Base-by-base conservation (phyloP, 2,329 filamentous ascomycete species). In the Herpotrichia juniperi region DNA sequence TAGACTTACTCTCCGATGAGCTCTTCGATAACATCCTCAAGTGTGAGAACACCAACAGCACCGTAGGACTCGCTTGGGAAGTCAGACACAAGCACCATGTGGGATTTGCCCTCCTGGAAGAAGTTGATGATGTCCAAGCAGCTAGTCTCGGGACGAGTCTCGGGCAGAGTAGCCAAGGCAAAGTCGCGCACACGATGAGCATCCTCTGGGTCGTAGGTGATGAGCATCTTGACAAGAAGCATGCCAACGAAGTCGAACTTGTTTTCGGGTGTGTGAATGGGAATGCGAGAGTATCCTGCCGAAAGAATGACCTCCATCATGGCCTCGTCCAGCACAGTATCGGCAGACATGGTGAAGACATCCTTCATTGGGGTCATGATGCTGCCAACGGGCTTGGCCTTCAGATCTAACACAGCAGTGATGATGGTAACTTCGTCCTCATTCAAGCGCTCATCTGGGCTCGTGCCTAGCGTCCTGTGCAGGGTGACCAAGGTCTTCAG, bases 361-460 rank as follows among this genome's bases (percentile, higher is more conserved):
- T 99, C 93, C 40, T 91, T 87, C 90, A 99, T 97, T 1, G 94
- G 94, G 0, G 96, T 99, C 94, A 99, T 99, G 69, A 99, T 96
- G 68, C 86, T 89, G 39, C 91, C 91, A 6, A 99, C 93, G 0
- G 93, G 83, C 78, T 99, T 99, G 62, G 94, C 93, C 78, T 97
- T 99, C 60, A 99, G 81, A 70, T 99, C 94, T 51, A 99, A 79
- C 12, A 97, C 94, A 31, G 94, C 93, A 61, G 91, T 96, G 74
- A 99, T 99, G 72, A 99, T 99, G 54, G 94, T 97, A 60, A 99
- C 94, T 74, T 99, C 94, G 69, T 99, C 94, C 62, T 96, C 89
- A 74, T 97, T 97, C 48, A 99, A 80, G 51, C 94, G 88, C 69
- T 99, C 92, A 32, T 83, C 83, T 10, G 89, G 89, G 25, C 89